phyloP scores from a whole-genome alignment of 352 stramenopile species.

The Achlya hypogyna region DNA sequence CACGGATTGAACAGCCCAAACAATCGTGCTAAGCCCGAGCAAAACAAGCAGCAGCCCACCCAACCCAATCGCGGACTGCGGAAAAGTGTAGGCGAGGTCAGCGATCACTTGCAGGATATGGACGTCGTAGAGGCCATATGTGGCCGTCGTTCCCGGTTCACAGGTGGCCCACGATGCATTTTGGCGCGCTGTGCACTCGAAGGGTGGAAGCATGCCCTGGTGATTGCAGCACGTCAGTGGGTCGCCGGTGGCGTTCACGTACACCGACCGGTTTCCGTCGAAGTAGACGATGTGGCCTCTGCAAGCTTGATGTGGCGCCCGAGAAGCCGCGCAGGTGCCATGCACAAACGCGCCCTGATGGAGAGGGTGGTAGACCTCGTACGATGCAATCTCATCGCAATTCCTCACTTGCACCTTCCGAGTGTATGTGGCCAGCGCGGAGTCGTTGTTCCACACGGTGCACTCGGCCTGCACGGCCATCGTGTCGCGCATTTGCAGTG shows the following conservation, averaged over 20 bases:
- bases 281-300: neutral
- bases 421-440: too few species aligned
- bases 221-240: neutral
- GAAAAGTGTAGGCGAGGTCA: neutral
- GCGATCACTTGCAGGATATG: neutral
- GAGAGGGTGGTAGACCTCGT: neutral
- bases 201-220: neutral
- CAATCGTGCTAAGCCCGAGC: neutral
- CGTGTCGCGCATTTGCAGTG: neutral
- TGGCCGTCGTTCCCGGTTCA: neutral
- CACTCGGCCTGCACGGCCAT: too few species aligned
- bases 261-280: neutral
- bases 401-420: neutral
- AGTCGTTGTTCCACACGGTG: too few species aligned
- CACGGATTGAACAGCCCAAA: neutral
- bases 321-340: neutral
- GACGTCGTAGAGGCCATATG: constrained; percentile 2
- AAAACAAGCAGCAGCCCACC: neutral
- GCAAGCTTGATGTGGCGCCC: neutral
- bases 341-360: neutral
- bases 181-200: neutral
- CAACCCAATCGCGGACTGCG: neutral
- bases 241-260: neutral
- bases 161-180: neutral
- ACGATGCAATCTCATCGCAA: neutral